Evolutionary conservation across 2,329 filamentous ascomycete species (phyloP).

Genomic region (Aspergillus chevalieri): DNA sequence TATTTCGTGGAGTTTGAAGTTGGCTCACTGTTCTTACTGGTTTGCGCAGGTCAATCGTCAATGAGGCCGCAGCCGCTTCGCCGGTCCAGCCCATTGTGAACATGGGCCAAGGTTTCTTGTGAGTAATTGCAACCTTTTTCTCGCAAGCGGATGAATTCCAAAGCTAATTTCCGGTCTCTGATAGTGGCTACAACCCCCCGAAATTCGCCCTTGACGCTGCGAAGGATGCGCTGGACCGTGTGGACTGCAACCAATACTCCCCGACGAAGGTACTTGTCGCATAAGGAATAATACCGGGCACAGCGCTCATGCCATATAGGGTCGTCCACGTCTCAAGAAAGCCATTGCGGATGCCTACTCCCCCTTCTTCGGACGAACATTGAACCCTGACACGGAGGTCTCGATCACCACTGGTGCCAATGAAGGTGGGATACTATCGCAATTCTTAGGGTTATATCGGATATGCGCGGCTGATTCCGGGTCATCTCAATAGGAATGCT

Average conservation of each 20-base stretch:
- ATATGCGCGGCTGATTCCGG: neutral
- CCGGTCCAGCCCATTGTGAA: constrained; percentile 62
- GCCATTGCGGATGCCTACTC: constrained; percentile 90
- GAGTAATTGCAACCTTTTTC: constrained; percentile 18
- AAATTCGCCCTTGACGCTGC: constrained; percentile 86
- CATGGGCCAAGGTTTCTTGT: constrained; percentile 61
- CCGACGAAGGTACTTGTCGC: constrained; percentile 63
- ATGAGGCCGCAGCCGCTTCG: constrained; percentile 59
- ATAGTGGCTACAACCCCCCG: constrained; percentile 81
- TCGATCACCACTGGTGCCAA: constrained; percentile 73
- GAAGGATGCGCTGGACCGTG: constrained; percentile 77
- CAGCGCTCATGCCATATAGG: constrained; percentile 39
- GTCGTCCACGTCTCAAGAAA: constrained; percentile 83
- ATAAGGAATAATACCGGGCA: neutral
- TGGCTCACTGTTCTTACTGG: constrained; percentile 8
- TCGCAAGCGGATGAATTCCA: neutral
- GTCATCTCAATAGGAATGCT: constrained; percentile 61
- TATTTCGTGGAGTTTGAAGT: neutral
- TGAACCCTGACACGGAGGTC: constrained; percentile 88
- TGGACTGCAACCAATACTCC: constrained; percentile 98
- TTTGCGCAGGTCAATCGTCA: constrained; percentile 55
- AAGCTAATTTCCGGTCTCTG: constrained; percentile 1
- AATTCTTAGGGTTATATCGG: neutral
- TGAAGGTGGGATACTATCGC: constrained; percentile 31
- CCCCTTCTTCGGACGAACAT: constrained; percentile 71